phyloP scores from a whole-genome alignment of 2,329 filamentous ascomycete genomes.

The Diaporthe sp. region DNA sequence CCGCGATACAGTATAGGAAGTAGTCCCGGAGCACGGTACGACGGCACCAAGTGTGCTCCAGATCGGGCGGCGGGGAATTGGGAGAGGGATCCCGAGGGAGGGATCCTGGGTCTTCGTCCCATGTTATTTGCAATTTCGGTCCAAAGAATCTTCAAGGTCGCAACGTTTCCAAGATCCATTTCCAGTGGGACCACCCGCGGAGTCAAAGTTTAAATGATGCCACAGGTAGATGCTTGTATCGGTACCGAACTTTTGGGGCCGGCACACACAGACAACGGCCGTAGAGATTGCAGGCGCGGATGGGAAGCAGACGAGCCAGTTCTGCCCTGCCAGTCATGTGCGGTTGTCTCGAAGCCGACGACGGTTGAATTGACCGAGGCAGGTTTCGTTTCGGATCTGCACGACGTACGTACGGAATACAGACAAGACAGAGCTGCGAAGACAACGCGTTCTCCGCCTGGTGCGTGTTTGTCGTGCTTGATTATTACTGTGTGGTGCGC shows the following conservation, averaged over 20 bases:
- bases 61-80: conserved; percentile 13
- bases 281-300: conserved; percentile 24
- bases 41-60: conserved; percentile 15
- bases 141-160: conserved; percentile 33
- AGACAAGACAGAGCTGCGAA: not conserved
- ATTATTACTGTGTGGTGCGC: not conserved
- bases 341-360: conserved; percentile 9
- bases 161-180: conserved; percentile 33
- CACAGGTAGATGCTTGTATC: conserved; percentile 28
- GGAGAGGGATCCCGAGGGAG: conserved; percentile 12
- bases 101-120: conserved; percentile 19
- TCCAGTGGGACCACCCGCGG: conserved; percentile 21
- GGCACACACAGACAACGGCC: conserved; percentile 17
- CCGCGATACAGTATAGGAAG: conserved; percentile 15
- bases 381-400: conserved; percentile 3
- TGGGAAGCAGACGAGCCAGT: not conserved
- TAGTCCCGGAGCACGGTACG: conserved; percentile 26
- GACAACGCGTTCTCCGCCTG: not conserved
- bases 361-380: conserved; percentile 2
- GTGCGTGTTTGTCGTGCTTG: not conserved
- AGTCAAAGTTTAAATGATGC: conserved; percentile 34
- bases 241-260: conserved; percentile 25
- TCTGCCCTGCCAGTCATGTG: not conserved
- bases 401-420: not conserved
- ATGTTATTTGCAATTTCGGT: conserved; percentile 33